phyloP scores from a whole-genome alignment of 2,329 filamentous ascomycete species.

The Alternaria incomplexa region DNA sequence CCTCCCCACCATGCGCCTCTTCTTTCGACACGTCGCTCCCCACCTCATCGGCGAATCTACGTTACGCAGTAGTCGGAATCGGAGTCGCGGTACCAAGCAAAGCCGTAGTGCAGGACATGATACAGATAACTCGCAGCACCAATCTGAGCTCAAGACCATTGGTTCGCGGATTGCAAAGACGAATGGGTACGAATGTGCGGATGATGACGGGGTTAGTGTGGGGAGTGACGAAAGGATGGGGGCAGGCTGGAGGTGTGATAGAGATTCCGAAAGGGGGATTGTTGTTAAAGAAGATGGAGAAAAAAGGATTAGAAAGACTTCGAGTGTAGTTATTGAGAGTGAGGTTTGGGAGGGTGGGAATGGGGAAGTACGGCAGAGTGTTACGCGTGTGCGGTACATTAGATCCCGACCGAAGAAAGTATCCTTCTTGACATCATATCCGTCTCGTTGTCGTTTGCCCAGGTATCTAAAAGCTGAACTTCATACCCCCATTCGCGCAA shows the following conservation, averaged over 20 bases:
- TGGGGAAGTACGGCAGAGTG: neutral
- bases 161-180: slow-evolving; percentile 1
- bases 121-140: neutral
- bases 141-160: slow-evolving; percentile 13
- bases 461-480: slow-evolving; percentile 33
- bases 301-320: neutral
- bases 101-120: neutral
- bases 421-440: neutral
- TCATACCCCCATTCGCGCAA: slow-evolving; percentile 80
- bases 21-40: slow-evolving; percentile 49
- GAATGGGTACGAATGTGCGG: slow-evolving; percentile 6
- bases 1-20: slow-evolving; percentile 51
- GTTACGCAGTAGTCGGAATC: slow-evolving; percentile 8
- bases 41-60: slow-evolving; percentile 16
- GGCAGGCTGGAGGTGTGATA: neutral
- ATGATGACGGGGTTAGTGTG: slow-evolving; percentile 13
- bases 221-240: slow-evolving; percentile 13
- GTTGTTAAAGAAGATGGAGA: neutral
- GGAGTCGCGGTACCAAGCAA: neutral
- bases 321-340: neutral
- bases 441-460: fast-evolving
- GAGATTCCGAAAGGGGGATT: neutral
- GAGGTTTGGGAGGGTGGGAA: neutral
- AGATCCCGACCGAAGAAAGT: fast-evolving
- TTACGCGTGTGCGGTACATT: neutral